Evolutionary conservation across 108 stramenopile species (phyloP).

Genomic region (Cyclotella atomus): DNA sequence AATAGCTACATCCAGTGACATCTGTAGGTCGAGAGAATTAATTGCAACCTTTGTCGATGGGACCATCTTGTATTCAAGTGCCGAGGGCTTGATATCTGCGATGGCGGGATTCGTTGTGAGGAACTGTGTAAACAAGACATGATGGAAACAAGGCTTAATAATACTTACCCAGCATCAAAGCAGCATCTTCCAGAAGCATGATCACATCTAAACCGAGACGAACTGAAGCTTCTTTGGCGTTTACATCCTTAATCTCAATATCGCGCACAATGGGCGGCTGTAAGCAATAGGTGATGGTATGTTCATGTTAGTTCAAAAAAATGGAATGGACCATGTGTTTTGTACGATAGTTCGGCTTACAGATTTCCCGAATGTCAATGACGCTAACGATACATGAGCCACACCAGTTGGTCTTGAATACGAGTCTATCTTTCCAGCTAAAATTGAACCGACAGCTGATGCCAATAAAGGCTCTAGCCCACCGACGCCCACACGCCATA

Average conservation of each 20-base stretch:
- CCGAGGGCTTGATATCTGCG: conserved; percentile 39
- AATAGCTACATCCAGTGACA: conserved; percentile 28
- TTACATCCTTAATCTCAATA: conserved; percentile 27
- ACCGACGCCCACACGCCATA: conserved; percentile 43
- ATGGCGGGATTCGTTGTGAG: background rate
- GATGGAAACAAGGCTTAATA: background rate
- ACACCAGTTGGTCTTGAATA: conserved; percentile 42
- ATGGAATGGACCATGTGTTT: no score
- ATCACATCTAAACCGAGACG: conserved; percentile 26
- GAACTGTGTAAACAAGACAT: background rate
- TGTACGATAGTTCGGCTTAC: background rate
- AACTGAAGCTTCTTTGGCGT: conserved; percentile 14
- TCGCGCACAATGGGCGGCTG: conserved; percentile 34
- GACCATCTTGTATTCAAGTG: conserved; percentile 49
- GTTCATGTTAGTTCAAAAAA: no score
- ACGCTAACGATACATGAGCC: conserved; percentile 45
- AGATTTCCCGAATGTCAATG: conserved; percentile 44
- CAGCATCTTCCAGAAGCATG: conserved; percentile 40
- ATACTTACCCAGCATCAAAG: conserved; percentile 39
- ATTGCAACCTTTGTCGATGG: conserved; percentile 46
- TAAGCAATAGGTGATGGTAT: no score
- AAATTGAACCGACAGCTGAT: background rate
- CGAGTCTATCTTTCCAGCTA: conserved; percentile 20
- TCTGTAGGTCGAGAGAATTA: conserved; percentile 38
- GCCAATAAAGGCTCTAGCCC: conserved; percentile 43